These are phyloP conservation scores for Sinapis alba DNA, from an alignment of 441 rosid species.

Conservation along the genomic window DNA sequence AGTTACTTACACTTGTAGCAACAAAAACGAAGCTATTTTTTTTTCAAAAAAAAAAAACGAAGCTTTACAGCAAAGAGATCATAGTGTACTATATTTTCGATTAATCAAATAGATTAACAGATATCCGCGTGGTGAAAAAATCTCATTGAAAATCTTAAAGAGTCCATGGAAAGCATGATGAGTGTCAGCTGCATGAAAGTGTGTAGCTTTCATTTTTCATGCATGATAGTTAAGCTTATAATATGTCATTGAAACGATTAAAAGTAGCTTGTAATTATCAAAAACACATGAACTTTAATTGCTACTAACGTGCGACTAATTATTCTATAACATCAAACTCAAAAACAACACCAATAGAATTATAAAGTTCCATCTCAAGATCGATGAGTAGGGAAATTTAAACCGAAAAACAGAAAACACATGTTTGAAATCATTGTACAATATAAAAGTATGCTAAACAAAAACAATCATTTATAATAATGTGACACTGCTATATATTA, in stretches of 20 bases:
- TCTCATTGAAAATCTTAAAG: constrained; percentile 31
- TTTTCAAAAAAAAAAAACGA: too few species aligned
- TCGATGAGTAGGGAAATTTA: background rate
- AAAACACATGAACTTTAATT: constrained; percentile 8
- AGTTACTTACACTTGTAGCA: background rate
- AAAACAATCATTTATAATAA: background rate
- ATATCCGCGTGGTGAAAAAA: constrained; percentile 32
- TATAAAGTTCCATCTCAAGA: constrained; percentile 1
- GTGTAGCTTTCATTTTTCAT: constrained; percentile 37
- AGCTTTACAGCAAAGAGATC: background rate
- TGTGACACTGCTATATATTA: background rate
- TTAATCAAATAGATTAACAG: constrained; percentile 17
- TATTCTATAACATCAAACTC: background rate
- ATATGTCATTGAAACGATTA: constrained; percentile 1
- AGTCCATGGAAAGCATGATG: constrained; percentile 38
- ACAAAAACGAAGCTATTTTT: background rate
- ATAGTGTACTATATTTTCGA: background rate
- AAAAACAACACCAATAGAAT: background rate
- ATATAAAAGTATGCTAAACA: background rate
- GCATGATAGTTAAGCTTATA: constrained; percentile 24
- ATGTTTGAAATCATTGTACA: background rate
- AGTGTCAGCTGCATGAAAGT: constrained; percentile 42
- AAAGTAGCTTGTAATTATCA: constrained; percentile 16
- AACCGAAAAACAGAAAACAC: background rate
- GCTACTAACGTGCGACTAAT: background rate